Base-by-base conservation (phyloP, 495 filamentous ascomycete genomes). In the Ascodesmis nigricans region DNA sequence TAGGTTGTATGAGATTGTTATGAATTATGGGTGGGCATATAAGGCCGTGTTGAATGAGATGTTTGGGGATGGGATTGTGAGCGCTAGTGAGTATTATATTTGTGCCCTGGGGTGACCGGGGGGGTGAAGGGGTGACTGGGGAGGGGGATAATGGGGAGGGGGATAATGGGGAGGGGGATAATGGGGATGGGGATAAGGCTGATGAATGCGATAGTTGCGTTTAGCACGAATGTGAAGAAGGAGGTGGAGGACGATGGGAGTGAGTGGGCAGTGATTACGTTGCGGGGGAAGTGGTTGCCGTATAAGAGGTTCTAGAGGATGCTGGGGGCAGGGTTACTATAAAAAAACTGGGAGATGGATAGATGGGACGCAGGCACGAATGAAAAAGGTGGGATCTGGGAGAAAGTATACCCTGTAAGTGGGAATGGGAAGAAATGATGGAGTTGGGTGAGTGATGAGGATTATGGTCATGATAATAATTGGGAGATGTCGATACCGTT, bases 11-110 rank as follows among this genome's bases (percentile, higher is more conserved):
- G 87, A 97, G 63, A 79, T 95, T 53, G 75, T 97, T 48, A 83
- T 93, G 66, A 97, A 91, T 52, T 97, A 95, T 51, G 87, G 87
- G 4, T 87, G 90, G 55, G 78, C 87, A 15, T 93, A 87, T 56
- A 95, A 95, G 65, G 84, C 81, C 4, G 64, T 97, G 5, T 54
- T 97, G 54, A 97, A 97, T 51, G 87, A 97, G 67, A 97, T 92
- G 62, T 93, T 97, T 58, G 87, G 87, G 0, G 87, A 97, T 56
- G 87, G 87, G 0, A 97, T 97, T 48, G 93, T 97, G 87, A 91
- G 80, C 50, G 87, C 84, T 0, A 92, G n/a, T n/a, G n/a, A n/a
- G n/a, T n/a, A n/a, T 91, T 50, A 66, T 69, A 10, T 92, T 91
- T n/a, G 49, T 73, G 69, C 29, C 82, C 78, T 2, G 80, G 77